Base-by-base conservation (phyloP, 352 stramenopile species). In the Phytophthora podocarpi region DNA sequence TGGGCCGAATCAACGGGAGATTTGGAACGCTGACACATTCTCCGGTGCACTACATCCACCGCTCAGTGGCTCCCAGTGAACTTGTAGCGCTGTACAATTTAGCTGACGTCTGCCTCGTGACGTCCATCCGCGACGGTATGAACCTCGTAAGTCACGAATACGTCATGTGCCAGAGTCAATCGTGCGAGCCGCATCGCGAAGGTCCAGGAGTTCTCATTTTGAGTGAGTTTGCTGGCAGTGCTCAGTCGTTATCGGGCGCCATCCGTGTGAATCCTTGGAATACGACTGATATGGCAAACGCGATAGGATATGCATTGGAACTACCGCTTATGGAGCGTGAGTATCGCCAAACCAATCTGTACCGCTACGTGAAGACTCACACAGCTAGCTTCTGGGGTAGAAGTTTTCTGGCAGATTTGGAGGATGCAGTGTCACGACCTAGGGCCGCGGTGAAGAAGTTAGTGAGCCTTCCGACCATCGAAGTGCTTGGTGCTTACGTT, bases 61-160 rank as follows among this genome's bases (percentile, higher is more conserved):
- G 81, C 0, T 72, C 73, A 5, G 78, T 96, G 24, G 59, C 74
- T n/a, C 85, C 89, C 20, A 84, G 82, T 16, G 87, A 97, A 55
- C 78, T 97, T 1, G 87, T 96, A 24, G 87, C 89, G 16, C 85
- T 96, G 6, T 97, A 97, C 61, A 93, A 96, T 48, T 60, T 96
- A n/a, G 87, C 89, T 9, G 85, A 97, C 46, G 87, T 93, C 5
- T 96, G 87, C 21, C 59, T 97, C n/a, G 87, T 97, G 45, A 97
- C 89, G 0, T 95, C 85, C n/a, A 74, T 96, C 13, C 76, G 87
- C 28, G 89, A 97, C 46, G 89, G 89, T 12, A 96, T 97, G 87
- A 97, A 97, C 54, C 80, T 97, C 6, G 89, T 97, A 20, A 92
- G 81, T 52, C 81, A 97, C 60, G 89, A 97, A 63, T 97, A 93